A percentile compares a stretch with the other conserved stretches of the same genome.
These are phyloP conservation scores for Phytophthora hibernalis DNA, from an alignment of 352 stramenopile species.

Conservation along the genomic window DNA sequence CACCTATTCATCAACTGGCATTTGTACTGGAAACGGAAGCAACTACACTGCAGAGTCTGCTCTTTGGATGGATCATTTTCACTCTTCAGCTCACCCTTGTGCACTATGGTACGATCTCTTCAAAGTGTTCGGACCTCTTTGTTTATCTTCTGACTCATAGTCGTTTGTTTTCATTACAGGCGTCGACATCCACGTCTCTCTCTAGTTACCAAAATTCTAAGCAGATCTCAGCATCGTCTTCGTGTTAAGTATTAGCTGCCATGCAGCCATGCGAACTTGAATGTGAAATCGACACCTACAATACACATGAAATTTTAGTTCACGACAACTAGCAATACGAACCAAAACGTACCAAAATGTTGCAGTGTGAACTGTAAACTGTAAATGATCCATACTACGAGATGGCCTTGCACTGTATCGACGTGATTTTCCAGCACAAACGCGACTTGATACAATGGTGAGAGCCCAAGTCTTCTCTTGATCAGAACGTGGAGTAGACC, in stretches of 20 bases:
- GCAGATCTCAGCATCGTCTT: too few relatives aligned
- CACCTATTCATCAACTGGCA: constrained; percentile 32
- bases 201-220: neutral
- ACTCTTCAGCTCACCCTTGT: constrained; percentile 32
- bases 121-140: too few relatives aligned
- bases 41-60: constrained; percentile 16
- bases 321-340: too few relatives aligned
- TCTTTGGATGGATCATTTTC: constrained; percentile 36
- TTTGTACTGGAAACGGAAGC: constrained; percentile 47
- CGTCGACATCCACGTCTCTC: neutral
- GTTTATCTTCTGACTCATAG: too few relatives aligned
- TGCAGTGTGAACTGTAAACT: too few relatives aligned
- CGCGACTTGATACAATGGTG: neutral
- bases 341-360: too few relatives aligned
- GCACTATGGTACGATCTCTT: constrained; percentile 28
- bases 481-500: neutral
- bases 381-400: too few relatives aligned
- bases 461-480: neutral
- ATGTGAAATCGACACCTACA: too few relatives aligned
- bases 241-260: too few relatives aligned
- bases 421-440: neutral
- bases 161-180: neutral
- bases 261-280: too few relatives aligned
- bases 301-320: too few relatives aligned
- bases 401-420: too few relatives aligned